Conservation (phyloP, 139 green algal genomes). For the Edaphochlamys debaryana region DNA sequence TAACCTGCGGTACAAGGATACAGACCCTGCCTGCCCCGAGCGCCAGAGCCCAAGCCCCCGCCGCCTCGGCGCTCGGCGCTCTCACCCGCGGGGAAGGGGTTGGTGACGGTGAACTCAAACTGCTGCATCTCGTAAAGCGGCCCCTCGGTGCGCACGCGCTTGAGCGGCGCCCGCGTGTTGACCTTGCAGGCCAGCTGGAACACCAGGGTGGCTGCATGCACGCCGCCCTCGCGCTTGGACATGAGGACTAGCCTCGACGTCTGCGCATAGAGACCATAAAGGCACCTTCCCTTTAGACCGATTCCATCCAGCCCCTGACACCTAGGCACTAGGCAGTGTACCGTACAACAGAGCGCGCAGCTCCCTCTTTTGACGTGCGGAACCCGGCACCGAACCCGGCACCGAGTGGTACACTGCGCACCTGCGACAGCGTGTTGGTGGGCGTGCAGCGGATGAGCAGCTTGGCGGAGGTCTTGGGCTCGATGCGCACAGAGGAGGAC, state of each 20-base stretch:
- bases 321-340: no score
- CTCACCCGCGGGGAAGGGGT: conserved; percentile 74
- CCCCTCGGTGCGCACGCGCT: conserved; percentile 49
- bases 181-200: conserved; percentile 69
- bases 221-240: conserved; percentile 56
- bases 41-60: no score
- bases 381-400: no score
- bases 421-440: conserved; percentile 58
- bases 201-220: conserved; percentile 74
- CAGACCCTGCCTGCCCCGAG: no score
- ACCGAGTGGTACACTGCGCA: no score
- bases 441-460: conserved; percentile 44
- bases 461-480: conserved; percentile 58
- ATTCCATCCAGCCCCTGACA: no score
- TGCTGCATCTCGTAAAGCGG: conserved; percentile 73
- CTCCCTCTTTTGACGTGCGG: no score
- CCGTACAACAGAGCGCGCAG: no score
- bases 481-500: conserved; percentile 64
- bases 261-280: neutral
- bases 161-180: conserved; percentile 64
- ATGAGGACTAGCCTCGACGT: conserved; percentile 60
- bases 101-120: conserved; percentile 71
- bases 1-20: no score
- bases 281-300: no score
- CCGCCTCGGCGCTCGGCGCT: no score